phyloP scores from a whole-genome alignment of 140 eudicot species.

The Ambrosia hybrid region DNA sequence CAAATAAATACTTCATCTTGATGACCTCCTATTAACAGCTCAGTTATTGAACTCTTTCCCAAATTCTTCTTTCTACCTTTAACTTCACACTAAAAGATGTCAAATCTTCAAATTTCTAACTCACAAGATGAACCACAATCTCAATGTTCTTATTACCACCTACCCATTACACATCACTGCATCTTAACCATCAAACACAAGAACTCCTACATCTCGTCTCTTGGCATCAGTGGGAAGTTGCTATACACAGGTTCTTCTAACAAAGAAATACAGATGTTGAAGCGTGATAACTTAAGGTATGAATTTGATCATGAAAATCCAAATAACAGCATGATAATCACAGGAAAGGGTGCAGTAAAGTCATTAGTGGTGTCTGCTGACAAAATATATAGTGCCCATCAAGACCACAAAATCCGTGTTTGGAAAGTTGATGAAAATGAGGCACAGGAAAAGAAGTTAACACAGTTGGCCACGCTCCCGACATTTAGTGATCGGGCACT shows the following conservation, averaged over 20 bases:
- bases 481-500: too few species aligned
- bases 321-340: slow-evolving; percentile 27
- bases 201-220: slow-evolving; percentile 61
- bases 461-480: too few species aligned
- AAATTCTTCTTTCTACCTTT: slow-evolving; percentile 20
- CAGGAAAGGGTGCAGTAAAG: slow-evolving; percentile 75
- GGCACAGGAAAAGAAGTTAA: too few species aligned
- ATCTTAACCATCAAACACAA: slow-evolving; percentile 55
- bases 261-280: too few species aligned
- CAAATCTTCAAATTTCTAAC: slow-evolving; percentile 40
- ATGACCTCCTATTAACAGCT: too few species aligned
- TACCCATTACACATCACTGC: slow-evolving; percentile 37
- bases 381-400: slow-evolving; percentile 66
- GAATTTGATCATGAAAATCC: slow-evolving; percentile 25
- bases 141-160: slow-evolving; percentile 27
- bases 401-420: too few species aligned
- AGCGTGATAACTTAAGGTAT: too few species aligned
- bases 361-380: slow-evolving; percentile 53
- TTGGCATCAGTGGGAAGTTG: slow-evolving; percentile 47
- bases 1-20: too few species aligned
- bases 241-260: slow-evolving; percentile 70
- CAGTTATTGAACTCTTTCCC: too few species aligned
- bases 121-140: slow-evolving; percentile 35
- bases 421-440: too few species aligned
- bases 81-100: slow-evolving; percentile 32